These are phyloP conservation scores for Lyophyllum decastes DNA, from an alignment of 768 basidiomycete genomes.

Conservation along the genomic window DNA sequence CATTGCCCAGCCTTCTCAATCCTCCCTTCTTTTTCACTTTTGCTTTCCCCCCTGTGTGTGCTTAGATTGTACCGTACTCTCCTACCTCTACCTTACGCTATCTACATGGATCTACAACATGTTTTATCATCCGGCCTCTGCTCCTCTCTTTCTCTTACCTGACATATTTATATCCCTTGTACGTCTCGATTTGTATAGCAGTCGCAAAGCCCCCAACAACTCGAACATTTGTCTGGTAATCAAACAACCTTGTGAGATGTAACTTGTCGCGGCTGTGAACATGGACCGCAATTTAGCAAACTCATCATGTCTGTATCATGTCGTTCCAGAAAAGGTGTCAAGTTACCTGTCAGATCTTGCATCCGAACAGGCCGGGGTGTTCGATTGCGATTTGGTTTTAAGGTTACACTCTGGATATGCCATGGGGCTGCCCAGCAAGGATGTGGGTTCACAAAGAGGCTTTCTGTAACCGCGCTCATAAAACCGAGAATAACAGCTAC, in stretches of 20 bases:
- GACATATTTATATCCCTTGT: constrained; percentile 28
- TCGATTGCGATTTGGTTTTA: background rate
- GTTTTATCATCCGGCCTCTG: constrained; percentile 21
- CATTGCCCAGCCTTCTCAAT: background rate
- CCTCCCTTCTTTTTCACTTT: constrained; percentile 1
- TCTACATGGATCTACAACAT: constrained; percentile 33
- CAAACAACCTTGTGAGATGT: background rate
- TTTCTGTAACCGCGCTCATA: background rate
- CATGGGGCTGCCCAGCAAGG: too few relatives aligned
- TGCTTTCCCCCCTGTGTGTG: background rate
- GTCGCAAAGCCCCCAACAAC: constrained; percentile 4
- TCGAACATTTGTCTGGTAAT: background rate
- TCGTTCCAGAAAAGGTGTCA: background rate
- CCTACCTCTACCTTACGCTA: constrained; percentile 14
- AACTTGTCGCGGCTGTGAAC: background rate
- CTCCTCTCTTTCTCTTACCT: constrained; percentile 19
- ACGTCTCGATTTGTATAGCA: constrained; percentile 18
- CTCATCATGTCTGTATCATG: background rate
- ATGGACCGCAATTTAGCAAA: too few relatives aligned
- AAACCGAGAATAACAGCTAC: background rate
- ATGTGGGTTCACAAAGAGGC: too few relatives aligned
- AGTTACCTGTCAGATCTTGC: background rate
- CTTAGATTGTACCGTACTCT: constrained; percentile 15
- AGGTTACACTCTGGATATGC: too few relatives aligned
- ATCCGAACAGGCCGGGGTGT: background rate